Conservation (phyloP, 177 flowering plant species). For the Vitis hybrid region DNA sequence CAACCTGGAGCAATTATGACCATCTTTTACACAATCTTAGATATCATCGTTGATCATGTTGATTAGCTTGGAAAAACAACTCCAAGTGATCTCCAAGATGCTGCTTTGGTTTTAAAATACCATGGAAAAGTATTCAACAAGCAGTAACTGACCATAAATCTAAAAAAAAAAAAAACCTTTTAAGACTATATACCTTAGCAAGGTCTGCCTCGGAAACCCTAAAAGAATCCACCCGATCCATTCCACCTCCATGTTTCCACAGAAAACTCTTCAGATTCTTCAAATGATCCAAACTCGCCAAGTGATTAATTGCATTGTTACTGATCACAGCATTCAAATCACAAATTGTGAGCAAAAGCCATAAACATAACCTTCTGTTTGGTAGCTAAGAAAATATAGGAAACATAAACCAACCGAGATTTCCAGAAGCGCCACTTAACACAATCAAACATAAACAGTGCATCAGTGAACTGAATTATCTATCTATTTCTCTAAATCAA, state of each 20-base stretch:
- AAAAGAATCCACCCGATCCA: conserved; percentile 56
- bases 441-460: neutral
- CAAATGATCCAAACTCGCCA: conserved; percentile 71
- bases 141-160: neutral
- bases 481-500: neutral
- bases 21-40: too few species aligned
- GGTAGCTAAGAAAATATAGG: too few species aligned
- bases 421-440: neutral
- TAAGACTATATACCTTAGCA: conserved; percentile 43
- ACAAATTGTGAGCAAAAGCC: neutral
- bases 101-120: too few species aligned
- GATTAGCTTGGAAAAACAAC: too few species aligned
- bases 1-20: too few species aligned
- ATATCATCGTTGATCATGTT: too few species aligned
- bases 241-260: conserved; percentile 74
- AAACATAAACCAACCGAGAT: neutral
- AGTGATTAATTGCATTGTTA: conserved; percentile 65
- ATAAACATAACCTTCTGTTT: too few species aligned
- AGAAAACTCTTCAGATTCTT: conserved; percentile 67
- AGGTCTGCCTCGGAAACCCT: conserved; percentile 56
- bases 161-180: neutral
- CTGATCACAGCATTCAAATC: conserved; percentile 30
- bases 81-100: too few species aligned
- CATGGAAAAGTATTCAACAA: too few species aligned
- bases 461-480: neutral